Evolutionary conservation across 495 filamentous ascomycete species (phyloP), one percentile per base, ranked within the genome.

Genomic region (Entonaema liquescens): DNA sequence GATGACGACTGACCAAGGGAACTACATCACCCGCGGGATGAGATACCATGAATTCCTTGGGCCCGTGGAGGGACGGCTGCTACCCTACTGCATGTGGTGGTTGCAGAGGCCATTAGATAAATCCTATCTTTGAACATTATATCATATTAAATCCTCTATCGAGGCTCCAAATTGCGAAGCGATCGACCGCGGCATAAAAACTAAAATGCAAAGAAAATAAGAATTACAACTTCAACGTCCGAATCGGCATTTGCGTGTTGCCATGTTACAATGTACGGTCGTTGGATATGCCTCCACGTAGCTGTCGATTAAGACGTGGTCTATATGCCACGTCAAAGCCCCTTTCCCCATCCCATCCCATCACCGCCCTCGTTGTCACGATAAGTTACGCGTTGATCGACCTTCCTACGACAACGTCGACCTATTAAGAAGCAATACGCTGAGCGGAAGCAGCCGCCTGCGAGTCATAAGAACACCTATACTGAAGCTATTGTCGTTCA

Each of bases 1-100:
- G 23, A 33, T 44, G 67, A 59, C 42, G 36, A 17, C 65, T 59
- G 44, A 67, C n/a, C 49, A 35, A 31, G 42, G 33, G 1, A 59
- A 42, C 21, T 47, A 42, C 55, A 67, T 59, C 55, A 54, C n/a
- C 25, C 42, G 19, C 42, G 53, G 44, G 53, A 29, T 31, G 17
- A 31, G 3, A 23, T 17, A 31, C 25, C 19, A 11, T 26, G 55
- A 17, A 38, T 40, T 33, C n/a, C 29, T 31, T 50, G 23, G 44
- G 23, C 11, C 23, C 19, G 17, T 21, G 8, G 8, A 50, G n/a
- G 44, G 23, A 21, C 44, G 44, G 12, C 21, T 50, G 8, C 19
- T 50, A 21, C 23, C 44, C 19, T 21, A 25, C 44, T 25, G n/a
- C 17, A 2, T 8, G 44, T 50, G 3, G 21, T 25, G 23, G 44